Conservation (phyloP, 257 asterid species). For the Haberlea rhodopensis region DNA sequence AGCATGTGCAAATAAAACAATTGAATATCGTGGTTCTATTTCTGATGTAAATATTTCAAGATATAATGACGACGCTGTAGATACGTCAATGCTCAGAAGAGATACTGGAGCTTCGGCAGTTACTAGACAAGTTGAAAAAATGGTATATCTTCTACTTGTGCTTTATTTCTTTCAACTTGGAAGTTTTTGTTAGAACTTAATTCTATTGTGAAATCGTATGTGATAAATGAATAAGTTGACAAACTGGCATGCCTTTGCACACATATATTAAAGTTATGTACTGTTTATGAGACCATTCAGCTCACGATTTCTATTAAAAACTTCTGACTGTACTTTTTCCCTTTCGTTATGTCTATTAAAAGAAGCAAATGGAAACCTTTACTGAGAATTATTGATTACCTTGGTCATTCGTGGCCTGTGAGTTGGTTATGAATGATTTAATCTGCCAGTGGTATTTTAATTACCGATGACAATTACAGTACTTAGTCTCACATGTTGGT, state of each 20-base stretch:
- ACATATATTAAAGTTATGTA: neutral
- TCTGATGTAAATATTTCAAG: constrained; percentile 29
- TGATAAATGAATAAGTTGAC: neutral
- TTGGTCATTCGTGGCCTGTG: neutral
- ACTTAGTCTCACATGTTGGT: neutral
- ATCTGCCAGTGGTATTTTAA: neutral
- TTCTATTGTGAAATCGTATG: neutral
- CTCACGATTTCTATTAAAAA: neutral
- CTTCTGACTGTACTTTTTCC: neutral
- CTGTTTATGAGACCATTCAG: neutral
- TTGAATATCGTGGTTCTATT: constrained; percentile 32
- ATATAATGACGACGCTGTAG: constrained; percentile 32
- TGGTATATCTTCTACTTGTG: constrained; percentile 38
- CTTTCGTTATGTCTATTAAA: neutral
- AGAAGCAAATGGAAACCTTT: neutral
- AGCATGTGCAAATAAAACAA: constrained; percentile 25
- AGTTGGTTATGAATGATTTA: neutral
- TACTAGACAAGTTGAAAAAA: constrained; percentile 42
- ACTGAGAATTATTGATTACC: neutral
- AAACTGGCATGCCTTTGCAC: neutral
- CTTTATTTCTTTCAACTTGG: constrained; percentile 18
- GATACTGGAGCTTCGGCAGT: constrained; percentile 36
- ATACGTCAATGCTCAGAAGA: constrained; percentile 27
- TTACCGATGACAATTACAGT: neutral
- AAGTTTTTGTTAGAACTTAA: constrained; percentile 8